Base-by-base conservation (phyloP, 768 basidiomycete species). In the Udeniomyces megalosporus region DNA sequence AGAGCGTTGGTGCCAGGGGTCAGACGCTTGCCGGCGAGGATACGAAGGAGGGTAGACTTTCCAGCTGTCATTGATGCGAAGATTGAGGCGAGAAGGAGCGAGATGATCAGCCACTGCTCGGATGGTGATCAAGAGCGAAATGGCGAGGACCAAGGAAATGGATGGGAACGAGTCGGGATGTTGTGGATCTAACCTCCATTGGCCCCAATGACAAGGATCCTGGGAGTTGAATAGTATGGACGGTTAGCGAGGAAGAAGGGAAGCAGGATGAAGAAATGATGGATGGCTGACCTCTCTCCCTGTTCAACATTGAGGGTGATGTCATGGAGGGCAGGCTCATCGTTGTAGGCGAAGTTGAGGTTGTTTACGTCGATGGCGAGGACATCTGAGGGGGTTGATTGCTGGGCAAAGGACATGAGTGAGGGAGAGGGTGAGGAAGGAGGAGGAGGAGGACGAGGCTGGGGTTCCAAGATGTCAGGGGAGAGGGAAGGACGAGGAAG, bases 21-120 rank as follows among this genome's bases (percentile, higher is more conserved):
- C 67, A 97, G 73, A 35, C 84, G 80, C 73, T 92, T 96, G 8
- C 93, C 93, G 0, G 93, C 93, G 22, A 96, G 79, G 61, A 97
- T 85, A 70, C 93, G 87, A 20, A 99, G 78, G 14, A 99, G 77
- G 4, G 93, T 96, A n/a, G 90, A 92, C 74, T 99, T 96, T 10
- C 93, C 93, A 55, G 88, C 72, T 71, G 32, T n/a, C n/a, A 2
- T 14, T 10, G 10, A 29, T 4, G 1, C n/a, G 28, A 45, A 17
- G 45, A 44, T 42, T 42, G 38, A 12, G 22, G 3, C 2, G 58
- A 34, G 50, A 28, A 42, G 12, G 45, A 38, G 26, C 20, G 6
- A 22, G 24, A 2, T 31, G 59, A 38, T 7, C 26, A 48, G 22
- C 6, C 22, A 32, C 15, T 49, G 31, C 26, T 48, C n/a, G 15